A percentile compares a stretch with the other conserved stretches of the same genome.
Evolutionary conservation across 768 basidiomycete species (phyloP).

Genomic region (Boletales sp.): DNA sequence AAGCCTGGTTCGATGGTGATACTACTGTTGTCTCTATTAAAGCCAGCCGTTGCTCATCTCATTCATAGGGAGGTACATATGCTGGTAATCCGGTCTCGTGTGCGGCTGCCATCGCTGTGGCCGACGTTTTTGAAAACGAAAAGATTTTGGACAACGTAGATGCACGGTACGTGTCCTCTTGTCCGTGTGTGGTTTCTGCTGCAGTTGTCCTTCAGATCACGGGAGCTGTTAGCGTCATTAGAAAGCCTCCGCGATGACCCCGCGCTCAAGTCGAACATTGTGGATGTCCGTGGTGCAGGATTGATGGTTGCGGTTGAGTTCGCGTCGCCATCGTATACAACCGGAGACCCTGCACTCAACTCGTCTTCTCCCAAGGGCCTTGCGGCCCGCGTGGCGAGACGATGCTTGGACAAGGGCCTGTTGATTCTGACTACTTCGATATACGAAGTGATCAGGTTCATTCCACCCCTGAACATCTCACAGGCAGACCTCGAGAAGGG

Average conservation of each 20-base stretch:
- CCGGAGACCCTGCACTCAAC: slow-evolving; percentile 42
- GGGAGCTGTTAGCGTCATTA: slow-evolving; percentile 65
- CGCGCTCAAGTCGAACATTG: slow-evolving; percentile 52
- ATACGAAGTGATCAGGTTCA: slow-evolving; percentile 88
- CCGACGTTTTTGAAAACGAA: slow-evolving; percentile 73
- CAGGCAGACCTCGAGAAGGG: slow-evolving; percentile 73
- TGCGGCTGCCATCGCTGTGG: slow-evolving; percentile 84
- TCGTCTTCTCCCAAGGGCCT: slow-evolving; percentile 46
- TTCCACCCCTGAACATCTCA: slow-evolving; percentile 84
- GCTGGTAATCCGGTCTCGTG: slow-evolving; percentile 92
- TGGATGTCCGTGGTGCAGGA: slow-evolving; percentile 86
- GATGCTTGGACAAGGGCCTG: slow-evolving; percentile 84
- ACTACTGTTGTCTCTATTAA: neutral
- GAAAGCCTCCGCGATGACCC: slow-evolving; percentile 53
- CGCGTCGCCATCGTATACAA: slow-evolving; percentile 55
- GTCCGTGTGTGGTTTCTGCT: slow-evolving; percentile 1
- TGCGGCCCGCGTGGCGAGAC: slow-evolving; percentile 67
- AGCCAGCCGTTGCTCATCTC: neutral
- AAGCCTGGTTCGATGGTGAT: slow-evolving; percentile 76
- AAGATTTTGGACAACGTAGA: slow-evolving; percentile 80
- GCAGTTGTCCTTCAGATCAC: slow-evolving; percentile 44
- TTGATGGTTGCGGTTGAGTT: slow-evolving; percentile 89
- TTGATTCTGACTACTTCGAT: slow-evolving; percentile 86
- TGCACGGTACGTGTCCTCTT: slow-evolving; percentile 46
- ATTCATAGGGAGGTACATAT: slow-evolving; percentile 74